Evolutionary conservation across 768 basidiomycete genomes (phyloP), one percentile per base, ranked within the genome.

Genomic region (Rhodosporidiobolus sp.): DNA sequence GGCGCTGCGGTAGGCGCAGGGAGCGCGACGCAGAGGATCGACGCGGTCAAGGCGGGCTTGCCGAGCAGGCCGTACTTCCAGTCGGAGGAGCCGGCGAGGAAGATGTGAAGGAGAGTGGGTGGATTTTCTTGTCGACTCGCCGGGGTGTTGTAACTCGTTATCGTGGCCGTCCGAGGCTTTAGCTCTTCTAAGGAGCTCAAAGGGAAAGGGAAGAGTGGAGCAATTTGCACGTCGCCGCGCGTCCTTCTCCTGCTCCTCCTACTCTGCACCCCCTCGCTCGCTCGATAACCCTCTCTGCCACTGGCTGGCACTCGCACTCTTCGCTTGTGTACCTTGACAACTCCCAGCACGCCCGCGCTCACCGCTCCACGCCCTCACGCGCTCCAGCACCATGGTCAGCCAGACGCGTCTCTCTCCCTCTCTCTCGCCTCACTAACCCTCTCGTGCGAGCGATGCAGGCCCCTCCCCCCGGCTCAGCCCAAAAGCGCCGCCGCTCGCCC

Each of bases 381-480:
- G 9, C 14, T 14, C 38, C 38, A 43, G 38, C 38, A 43, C 53
- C 38, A 35, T 65, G 55, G 55, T 65, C 5, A 45, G 54, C 57
- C 34, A n/a, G 8, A 28, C 56, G n/a, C 56, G 24, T 57, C 58
- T 14, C 35, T 32, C 38, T 20, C 10, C 49, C 28, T 30, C 43
- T n/a, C 56, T 12, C 43, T 45, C 10, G 16, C 35, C 30, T 46
- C 45, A 2, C 35, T 38, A 4, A 58, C 34, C n/a, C 35, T 49
- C 54, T 17, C 20, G 0, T 8, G 3, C 0, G 0, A 34, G 10
- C 19, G 32, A 5, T 30, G 19, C 62, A 70, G 69, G 65, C 65
- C n/a, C n/a, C n/a, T 22, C 69, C 69, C 6, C 69, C 73, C 16
- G 69, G 67, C 24, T 74, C 73, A 3, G 73, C 73, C 0, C 69